These are phyloP conservation scores for Euclidium syriacum DNA, from an alignment of 345 rosid species.

Conservation along the genomic window DNA sequence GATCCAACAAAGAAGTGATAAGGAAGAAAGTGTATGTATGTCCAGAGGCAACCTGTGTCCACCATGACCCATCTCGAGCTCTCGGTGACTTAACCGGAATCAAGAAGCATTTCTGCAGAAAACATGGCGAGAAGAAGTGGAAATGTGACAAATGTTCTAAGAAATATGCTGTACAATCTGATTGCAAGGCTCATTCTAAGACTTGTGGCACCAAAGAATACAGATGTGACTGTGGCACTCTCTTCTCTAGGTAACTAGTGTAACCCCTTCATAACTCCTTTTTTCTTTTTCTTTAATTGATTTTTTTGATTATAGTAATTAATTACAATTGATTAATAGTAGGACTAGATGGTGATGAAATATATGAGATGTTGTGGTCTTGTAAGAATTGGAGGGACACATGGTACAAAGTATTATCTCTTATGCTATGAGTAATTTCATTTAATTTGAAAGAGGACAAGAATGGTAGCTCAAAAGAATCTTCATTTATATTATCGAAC, in stretches of 20 bases:
- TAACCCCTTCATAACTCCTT: background rate
- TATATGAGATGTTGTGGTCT: background rate
- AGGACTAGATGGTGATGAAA: too few species aligned
- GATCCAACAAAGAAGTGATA: constrained; percentile 52
- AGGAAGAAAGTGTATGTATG: constrained; percentile 50
- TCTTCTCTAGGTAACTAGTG: constrained; percentile 80
- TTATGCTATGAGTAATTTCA: constrained; percentile 31
- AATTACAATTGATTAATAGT: background rate
- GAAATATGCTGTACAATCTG: constrained; percentile 94
- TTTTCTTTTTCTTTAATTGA: background rate
- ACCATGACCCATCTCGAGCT: constrained; percentile 91
- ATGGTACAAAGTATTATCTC: constrained; percentile 30
- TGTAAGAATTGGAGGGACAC: constrained; percentile 27
- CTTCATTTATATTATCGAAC: constrained; percentile 34
- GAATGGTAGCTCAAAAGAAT: constrained; percentile 31
- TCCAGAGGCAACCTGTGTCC: constrained; percentile 80
- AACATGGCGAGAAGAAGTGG: constrained; percentile 97
- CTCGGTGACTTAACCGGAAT: constrained; percentile 94
- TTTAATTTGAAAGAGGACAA: constrained; percentile 32
- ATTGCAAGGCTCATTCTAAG: constrained; percentile 95
- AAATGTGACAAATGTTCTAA: constrained; percentile 91
- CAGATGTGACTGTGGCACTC: constrained; percentile 92
- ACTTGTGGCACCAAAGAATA: constrained; percentile 95
- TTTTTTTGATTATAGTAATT: background rate
- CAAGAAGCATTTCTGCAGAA: constrained; percentile 88